Base-by-base conservation (phyloP, 768 basidiomycete species). In the Boletus patriciae region DNA sequence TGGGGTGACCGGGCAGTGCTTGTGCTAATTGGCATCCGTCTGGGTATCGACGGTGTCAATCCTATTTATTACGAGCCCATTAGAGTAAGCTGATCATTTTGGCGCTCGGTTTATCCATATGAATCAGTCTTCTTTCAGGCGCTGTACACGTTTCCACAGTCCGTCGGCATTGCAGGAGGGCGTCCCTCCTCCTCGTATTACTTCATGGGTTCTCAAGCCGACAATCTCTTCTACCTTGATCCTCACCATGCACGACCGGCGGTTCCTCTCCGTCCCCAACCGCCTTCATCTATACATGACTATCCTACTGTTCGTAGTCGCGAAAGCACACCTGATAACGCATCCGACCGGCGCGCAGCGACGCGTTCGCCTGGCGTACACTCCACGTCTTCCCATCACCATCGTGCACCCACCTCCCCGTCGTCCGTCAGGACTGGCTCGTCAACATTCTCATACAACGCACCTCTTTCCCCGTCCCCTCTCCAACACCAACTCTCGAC, bases 101-200 rank as follows among this genome's bases (percentile, higher is more conserved):
- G 6, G 47, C 31, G 18, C 38, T 34, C 45, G 38, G 15, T 42
- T 13, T 27, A 40, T 18, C 3, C 38, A 47, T 42, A 19, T 40
- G 25, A 46, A 55, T 21, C 16, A 54, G n/a, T 27, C 43, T 6
- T 47, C 23, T 57, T 8, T 7, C 63, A 96, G 94, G 78, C 82
- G 25, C 71, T 98, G 33, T 98, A 94, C 69, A 91, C 90, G 0
- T 93, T 94, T 72, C 95, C 95, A 0, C 96, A 98, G 74, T 92
- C 89, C 3, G 90, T 97, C 37, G 97, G 96, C 40, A 98, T 99
- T 52, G 94, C 96, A 0, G 96, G 97, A 38, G 96, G 96, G 3
- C 83, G 97, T 21, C 97, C 96, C 0, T 91, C 91, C n/a, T 94
- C 92, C 0, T 97, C 94, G 0, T 98, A 97, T 72, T 99, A 98